Conservation (phyloP, 345 rosid genomes). For the Moricandia arvensis region DNA sequence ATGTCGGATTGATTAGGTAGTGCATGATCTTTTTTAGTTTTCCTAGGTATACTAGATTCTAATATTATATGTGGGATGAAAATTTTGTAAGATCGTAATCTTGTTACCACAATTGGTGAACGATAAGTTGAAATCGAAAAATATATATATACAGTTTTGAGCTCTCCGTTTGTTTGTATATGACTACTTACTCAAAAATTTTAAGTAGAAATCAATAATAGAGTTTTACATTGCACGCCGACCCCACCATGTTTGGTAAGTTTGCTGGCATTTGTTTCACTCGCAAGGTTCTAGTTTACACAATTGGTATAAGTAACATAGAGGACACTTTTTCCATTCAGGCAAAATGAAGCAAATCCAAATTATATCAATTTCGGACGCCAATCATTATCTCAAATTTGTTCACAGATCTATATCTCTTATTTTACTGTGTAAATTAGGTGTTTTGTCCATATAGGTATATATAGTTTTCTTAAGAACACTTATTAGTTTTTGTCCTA, state of each 20-base stretch:
- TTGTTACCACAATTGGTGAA: too few relatives aligned
- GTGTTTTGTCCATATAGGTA: too few relatives aligned
- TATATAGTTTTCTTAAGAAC: too few relatives aligned
- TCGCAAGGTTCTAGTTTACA: background rate
- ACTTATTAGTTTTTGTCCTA: too few relatives aligned
- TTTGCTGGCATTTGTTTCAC: background rate
- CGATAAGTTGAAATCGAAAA: too few relatives aligned
- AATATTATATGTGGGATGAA: too few relatives aligned
- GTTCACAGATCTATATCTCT: background rate
- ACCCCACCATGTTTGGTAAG: slow-evolving; percentile 13
- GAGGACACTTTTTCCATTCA: background rate
- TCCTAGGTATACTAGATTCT: too few relatives aligned
- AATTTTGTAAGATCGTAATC: too few relatives aligned
- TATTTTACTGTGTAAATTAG: background rate
- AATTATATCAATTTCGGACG: background rate
- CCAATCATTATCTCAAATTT: background rate
- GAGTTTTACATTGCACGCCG: slow-evolving; percentile 25
- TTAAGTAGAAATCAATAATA: background rate
- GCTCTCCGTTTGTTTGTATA: background rate
- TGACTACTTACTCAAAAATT: background rate
- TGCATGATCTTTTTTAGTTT: too few relatives aligned
- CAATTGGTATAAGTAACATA: background rate
- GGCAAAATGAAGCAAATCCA: background rate
- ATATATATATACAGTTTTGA: background rate
- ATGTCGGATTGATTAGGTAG: too few relatives aligned